These are phyloP conservation scores for Xerocomellus chrysenteron DNA, from an alignment of 768 basidiomycete species.

Conservation along the genomic window DNA sequence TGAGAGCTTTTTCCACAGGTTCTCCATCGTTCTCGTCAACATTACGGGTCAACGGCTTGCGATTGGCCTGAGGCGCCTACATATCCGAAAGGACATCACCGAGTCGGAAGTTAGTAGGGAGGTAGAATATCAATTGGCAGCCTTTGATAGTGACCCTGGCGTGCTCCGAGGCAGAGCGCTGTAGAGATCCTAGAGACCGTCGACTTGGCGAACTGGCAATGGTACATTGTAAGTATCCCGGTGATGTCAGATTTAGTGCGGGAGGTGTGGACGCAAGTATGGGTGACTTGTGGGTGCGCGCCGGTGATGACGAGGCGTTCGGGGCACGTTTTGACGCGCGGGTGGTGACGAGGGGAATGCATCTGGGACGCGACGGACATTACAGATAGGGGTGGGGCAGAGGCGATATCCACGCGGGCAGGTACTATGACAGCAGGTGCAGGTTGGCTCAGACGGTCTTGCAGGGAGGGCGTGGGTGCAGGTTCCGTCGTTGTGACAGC, in stretches of 20 bases:
- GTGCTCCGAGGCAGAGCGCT: not conserved
- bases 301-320: too few relatives aligned
- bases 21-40: not conserved
- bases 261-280: too few relatives aligned
- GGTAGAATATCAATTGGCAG: slow-evolving; percentile 2
- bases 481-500: slow-evolving; percentile 29
- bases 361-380: too few relatives aligned
- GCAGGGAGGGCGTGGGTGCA: slow-evolving; percentile 33
- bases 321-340: too few relatives aligned
- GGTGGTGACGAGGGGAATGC: too few relatives aligned
- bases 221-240: too few relatives aligned
- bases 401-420: slow-evolving; percentile 23
- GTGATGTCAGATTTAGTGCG: too few relatives aligned
- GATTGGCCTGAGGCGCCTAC: slow-evolving; percentile 3
- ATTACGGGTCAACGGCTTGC: slow-evolving; percentile 4
- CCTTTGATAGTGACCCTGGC: not conserved
- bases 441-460: slow-evolving; percentile 41
- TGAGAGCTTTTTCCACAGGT: not conserved
- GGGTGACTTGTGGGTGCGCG: too few relatives aligned
- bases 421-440: not conserved
- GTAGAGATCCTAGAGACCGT: not conserved
- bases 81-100: not conserved
- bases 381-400: slow-evolving; percentile 18
- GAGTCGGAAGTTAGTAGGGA: not conserved
- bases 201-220: too few relatives aligned